Percentiles rank a stretch among this genome's conserved stretches.
phyloP scores from a whole-genome alignment of 805 yeast species.

The Saccharomycopsis schoenii region DNA sequence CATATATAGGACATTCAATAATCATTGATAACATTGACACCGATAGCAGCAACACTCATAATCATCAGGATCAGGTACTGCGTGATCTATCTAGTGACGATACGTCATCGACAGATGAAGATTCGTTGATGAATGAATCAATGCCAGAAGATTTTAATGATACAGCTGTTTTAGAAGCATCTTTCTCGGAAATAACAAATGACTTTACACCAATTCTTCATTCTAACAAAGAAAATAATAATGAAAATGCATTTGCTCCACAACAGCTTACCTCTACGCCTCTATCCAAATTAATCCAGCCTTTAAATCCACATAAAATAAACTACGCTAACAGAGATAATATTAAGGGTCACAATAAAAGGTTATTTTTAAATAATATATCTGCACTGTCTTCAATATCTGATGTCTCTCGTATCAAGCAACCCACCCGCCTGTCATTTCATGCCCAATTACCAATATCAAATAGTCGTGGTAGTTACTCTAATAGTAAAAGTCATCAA shows the following conservation, averaged over 20 bases:
- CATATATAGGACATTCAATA: too few species aligned
- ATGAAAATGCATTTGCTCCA: too few species aligned
- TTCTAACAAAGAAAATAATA: background rate
- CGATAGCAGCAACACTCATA: background rate
- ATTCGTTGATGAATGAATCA: background rate
- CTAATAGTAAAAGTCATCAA: background rate
- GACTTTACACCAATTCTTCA: background rate
- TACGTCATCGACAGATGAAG: background rate
- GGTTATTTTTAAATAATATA: background rate
- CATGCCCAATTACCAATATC: background rate
- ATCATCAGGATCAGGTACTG: background rate
- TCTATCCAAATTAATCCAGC: background rate
- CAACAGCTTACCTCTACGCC: background rate
- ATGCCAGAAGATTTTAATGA: background rate
- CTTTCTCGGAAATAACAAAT: background rate
- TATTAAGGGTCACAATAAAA: background rate
- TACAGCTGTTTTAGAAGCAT: background rate
- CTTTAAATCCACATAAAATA: background rate
- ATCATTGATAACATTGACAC: background rate
- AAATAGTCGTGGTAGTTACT: background rate
- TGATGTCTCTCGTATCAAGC: background rate
- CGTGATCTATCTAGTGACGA: background rate
- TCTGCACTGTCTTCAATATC: background rate
- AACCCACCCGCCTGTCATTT: too few species aligned
- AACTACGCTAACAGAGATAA: background rate